Evolutionary conservation across 257 asterid species (phyloP).

Genomic region (Plantago ovata): DNA sequence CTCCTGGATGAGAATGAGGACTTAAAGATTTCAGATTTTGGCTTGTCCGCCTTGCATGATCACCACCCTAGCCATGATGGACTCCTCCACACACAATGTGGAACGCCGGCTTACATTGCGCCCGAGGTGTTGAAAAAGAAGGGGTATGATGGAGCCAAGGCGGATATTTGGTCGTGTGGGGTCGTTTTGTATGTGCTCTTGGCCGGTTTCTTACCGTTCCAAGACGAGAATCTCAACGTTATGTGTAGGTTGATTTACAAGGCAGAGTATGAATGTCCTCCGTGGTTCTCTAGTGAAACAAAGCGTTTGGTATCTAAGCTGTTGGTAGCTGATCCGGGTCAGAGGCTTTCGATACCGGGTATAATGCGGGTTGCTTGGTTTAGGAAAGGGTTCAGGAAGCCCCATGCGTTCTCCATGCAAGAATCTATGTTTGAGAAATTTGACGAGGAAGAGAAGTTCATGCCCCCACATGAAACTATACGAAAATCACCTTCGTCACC

Average conservation of each 20-base stretch:
- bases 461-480: slow-evolving; percentile 16
- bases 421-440: slow-evolving; percentile 27
- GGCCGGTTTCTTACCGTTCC: slow-evolving; percentile 41
- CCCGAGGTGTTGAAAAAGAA: slow-evolving; percentile 35
- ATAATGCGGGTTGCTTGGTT: slow-evolving; percentile 36
- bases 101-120: slow-evolving; percentile 42
- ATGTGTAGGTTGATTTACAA: slow-evolving; percentile 26
- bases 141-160: slow-evolving; percentile 38
- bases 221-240: slow-evolving; percentile 25
- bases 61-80: slow-evolving; percentile 20
- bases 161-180: slow-evolving; percentile 45
- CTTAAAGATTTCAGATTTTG: slow-evolving; percentile 39
- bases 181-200: slow-evolving; percentile 40
- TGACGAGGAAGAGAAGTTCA: slow-evolving; percentile 25
- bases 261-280: slow-evolving; percentile 29
- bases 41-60: slow-evolving; percentile 35
- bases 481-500: slow-evolving; percentile 37
- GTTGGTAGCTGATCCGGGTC: slow-evolving; percentile 30
- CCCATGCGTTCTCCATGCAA: slow-evolving; percentile 27
- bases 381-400: slow-evolving; percentile 25
- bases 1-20: slow-evolving; percentile 34
- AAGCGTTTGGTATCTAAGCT: slow-evolving; percentile 32
- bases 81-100: slow-evolving; percentile 45
- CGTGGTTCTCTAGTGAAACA: slow-evolving; percentile 33
- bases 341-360: slow-evolving; percentile 30